phyloP scores from a whole-genome alignment of 169 alveolate species.

The Eimeria zaria region DNA sequence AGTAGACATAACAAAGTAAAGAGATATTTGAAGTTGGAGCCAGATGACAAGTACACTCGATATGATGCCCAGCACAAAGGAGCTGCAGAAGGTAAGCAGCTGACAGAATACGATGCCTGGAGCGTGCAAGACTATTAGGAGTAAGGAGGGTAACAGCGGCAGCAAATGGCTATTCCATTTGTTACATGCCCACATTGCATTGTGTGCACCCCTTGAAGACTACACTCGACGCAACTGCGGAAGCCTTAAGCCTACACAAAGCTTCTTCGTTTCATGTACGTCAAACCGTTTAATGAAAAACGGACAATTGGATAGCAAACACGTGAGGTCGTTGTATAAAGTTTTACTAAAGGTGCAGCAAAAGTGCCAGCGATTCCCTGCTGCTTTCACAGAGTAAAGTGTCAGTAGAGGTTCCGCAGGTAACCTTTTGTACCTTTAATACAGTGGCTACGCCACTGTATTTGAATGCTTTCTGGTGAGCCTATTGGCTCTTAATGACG shows the following conservation, averaged over 20 bases:
- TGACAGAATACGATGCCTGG: constrained; percentile 48
- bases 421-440: too few relatives aligned
- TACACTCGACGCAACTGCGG: background rate
- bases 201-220: background rate
- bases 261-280: background rate
- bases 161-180: background rate
- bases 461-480: background rate
- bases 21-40: background rate
- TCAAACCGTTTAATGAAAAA: background rate
- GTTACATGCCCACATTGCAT: background rate
- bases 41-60: background rate
- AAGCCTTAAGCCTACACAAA: background rate
- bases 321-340: background rate
- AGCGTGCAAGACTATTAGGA: background rate
- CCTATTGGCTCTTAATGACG: background rate
- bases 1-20: background rate
- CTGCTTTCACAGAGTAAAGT: background rate
- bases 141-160: background rate
- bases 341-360: background rate
- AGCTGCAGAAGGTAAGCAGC: background rate
- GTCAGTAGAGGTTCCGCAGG: background rate
- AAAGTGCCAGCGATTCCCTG: background rate
- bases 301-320: background rate
- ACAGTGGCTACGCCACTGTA: background rate
- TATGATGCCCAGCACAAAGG: background rate